Evolutionary conservation across 805 yeast genomes (phyloP).

Genomic region (Komagataella mondaviorum): DNA sequence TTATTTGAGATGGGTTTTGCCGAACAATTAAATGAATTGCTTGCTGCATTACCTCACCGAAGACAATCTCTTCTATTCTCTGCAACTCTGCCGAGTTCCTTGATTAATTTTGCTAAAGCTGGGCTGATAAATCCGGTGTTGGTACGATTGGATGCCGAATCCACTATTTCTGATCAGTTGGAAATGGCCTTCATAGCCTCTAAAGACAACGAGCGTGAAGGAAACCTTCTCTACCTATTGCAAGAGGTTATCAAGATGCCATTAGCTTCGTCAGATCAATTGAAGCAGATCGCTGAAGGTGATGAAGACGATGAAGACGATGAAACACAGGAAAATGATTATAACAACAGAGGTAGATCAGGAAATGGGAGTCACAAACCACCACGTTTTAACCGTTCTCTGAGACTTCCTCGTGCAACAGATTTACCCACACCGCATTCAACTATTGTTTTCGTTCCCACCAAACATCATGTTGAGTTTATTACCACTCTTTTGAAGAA

Average conservation of each 20-base stretch:
- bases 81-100: constrained; percentile 85
- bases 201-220: constrained; percentile 81
- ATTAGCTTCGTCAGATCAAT: constrained; percentile 57
- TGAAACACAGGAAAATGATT: constrained; percentile 12
- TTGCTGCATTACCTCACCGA: constrained; percentile 67
- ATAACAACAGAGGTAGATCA: constrained; percentile 13
- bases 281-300: constrained; percentile 41
- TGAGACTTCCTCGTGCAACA: constrained; percentile 60
- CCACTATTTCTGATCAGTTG: constrained; percentile 78
- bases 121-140: constrained; percentile 87
- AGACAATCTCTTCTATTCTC: constrained; percentile 87
- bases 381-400: not conserved
- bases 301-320: constrained; percentile 32
- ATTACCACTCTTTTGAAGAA: constrained; percentile 54
- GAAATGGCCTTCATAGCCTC: constrained; percentile 81
- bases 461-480: constrained; percentile 96
- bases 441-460: constrained; percentile 90
- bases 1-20: constrained; percentile 94
- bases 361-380: constrained; percentile 31
- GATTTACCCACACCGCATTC: constrained; percentile 76
- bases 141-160: constrained; percentile 86
- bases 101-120: constrained; percentile 96
- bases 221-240: constrained; percentile 60
- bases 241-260: constrained; percentile 83
- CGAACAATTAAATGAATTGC: constrained; percentile 80